A percentile compares a stretch with the other conserved stretches of the same genome.
These are phyloP conservation scores for Trebouxia sp. DNA, from an alignment of 139 green algal species.

Conservation along the genomic window DNA sequence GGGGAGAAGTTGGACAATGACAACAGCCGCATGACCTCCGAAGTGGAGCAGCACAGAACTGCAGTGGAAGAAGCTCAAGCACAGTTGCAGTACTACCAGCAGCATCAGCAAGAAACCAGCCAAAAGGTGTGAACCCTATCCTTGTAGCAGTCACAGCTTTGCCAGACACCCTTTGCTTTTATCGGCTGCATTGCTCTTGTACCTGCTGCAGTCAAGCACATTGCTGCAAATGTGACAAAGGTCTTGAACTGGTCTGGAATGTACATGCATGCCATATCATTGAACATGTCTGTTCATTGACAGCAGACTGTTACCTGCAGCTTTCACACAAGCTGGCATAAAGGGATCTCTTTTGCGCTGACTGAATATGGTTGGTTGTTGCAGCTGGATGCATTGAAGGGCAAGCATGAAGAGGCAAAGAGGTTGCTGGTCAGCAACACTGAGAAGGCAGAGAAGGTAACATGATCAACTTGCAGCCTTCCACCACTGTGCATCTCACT, in stretches of 20 bases:
- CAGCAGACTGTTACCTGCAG: no score
- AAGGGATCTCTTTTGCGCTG: no score
- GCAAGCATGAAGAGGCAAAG: background rate
- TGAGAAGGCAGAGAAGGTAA: background rate
- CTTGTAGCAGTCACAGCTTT: no score
- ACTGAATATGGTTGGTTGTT: background rate
- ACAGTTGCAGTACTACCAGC: background rate
- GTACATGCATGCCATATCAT: no score
- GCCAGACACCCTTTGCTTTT: no score
- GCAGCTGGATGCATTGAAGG: background rate
- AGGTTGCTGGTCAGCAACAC: background rate
- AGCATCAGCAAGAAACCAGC: background rate
- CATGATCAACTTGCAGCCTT: no score
- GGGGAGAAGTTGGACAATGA: background rate
- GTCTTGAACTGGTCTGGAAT: no score
- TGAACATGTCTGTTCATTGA: no score
- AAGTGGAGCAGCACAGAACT: background rate
- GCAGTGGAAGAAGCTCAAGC: background rate
- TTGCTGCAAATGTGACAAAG: no score
- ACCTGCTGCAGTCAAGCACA: no score
- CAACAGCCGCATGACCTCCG: background rate
- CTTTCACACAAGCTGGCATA: no score
- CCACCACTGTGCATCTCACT: background rate
- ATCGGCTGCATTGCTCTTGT: no score
- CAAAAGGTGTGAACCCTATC: constrained; percentile 27